Base-by-base conservation (phyloP, 2,329 filamentous ascomycete species). In the Aspergillus fischeri region DNA sequence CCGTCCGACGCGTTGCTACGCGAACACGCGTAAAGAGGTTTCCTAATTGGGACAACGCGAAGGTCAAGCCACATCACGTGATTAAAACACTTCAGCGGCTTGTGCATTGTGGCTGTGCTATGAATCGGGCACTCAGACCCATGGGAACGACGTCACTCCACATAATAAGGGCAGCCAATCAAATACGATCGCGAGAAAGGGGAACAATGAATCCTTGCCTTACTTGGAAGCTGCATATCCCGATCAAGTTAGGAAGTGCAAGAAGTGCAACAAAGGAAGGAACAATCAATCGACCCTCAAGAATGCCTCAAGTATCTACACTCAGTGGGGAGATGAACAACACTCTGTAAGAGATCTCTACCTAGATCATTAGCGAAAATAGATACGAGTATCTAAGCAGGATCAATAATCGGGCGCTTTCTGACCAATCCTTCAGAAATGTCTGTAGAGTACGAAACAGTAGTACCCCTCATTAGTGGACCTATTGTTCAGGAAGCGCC, bases 21-120 rank as follows among this genome's bases (percentile, higher is more conserved):
- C 67, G 70, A 58, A 45, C 28, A 57, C 71, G 70, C 69, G 70
- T 71, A 64, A 69, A 72, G 67, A 67, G 69, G 63, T 69, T 69
- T 63, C 65, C 62, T 41, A 0, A 64, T 69, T 61, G 41, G 60
- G 67, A 10, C 32, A 50, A 56, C 68, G 69, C 61, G 60, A 45
- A 20, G 11, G 0, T 3, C 4, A 0, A 56, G 53, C 61, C 55
- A 59, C 49, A 59, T 56, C 62, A 65, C 52, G 53, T 58, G 57
- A 41, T 14, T 48, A 14, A 1, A 2, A 4, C 1, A 6, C 42
- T 8, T 45, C 6, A 24, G 41, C 8, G 11, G 24, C 14, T 24
- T 14, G 21, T 2, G 24, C 4, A 11, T 24, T 14, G 44, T 47
- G 44, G 44, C 44, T 47, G 44, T 47, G 44, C 24, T 25, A 2